Conservation (phyloP, 768 basidiomycete genomes). For the Serendipita sp. region DNA sequence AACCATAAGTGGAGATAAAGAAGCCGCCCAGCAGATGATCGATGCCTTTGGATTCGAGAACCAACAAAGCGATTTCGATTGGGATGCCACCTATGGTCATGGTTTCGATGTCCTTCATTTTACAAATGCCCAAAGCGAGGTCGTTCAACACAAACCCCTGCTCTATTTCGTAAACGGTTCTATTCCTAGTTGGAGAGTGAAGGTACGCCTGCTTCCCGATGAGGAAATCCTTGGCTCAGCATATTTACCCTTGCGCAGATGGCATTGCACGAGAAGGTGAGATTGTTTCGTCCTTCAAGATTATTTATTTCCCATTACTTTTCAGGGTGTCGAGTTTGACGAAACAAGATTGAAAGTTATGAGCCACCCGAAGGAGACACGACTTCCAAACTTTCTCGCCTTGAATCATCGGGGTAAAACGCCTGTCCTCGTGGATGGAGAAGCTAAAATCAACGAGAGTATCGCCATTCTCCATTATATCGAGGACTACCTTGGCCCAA, state of each 20-base stretch:
- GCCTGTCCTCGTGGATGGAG: conserved; percentile 5
- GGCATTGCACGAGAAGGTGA: conserved; percentile 2
- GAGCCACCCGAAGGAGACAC: conserved; percentile 7
- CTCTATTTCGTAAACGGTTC: conserved; percentile 7
- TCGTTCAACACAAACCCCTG: background rate
- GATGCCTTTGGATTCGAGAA: conserved; percentile 63
- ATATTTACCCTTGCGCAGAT: background rate
- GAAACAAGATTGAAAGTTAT: background rate
- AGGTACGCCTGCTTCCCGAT: background rate
- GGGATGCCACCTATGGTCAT: conserved; percentile 46
- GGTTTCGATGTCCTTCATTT: conserved; percentile 62
- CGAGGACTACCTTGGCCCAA: conserved; percentile 4
- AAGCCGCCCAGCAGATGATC: conserved; percentile 33
- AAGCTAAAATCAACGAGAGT: conserved; percentile 1
- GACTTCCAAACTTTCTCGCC: conserved; percentile 1
- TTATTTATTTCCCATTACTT: background rate
- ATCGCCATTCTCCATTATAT: conserved; percentile 6
- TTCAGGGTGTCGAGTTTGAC: background rate
- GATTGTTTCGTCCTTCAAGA: background rate
- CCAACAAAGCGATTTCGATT: conserved; percentile 50
- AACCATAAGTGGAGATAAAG: conserved; percentile 37
- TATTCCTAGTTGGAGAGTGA: conserved; percentile 4
- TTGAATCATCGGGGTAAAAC: conserved; percentile 6
- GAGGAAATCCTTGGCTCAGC: too few relatives aligned
- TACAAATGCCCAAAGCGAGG: background rate